Evolutionary conservation across 805 yeast genomes (phyloP).

Genomic region (Myxozyma sirexii): DNA sequence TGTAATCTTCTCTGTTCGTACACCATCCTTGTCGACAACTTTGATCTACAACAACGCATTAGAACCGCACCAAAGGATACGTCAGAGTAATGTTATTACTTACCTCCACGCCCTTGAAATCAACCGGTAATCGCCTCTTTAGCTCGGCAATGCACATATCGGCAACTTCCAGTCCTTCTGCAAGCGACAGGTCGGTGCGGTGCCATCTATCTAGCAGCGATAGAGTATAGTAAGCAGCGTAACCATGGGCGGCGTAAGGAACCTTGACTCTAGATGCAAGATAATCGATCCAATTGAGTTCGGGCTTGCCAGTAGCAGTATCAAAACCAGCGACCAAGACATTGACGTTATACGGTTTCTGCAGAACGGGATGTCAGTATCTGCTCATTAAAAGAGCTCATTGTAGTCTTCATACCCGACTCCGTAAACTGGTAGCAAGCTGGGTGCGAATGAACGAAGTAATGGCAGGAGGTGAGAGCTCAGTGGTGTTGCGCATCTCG

Average conservation of each 20-base stretch:
- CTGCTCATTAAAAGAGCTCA: background rate
- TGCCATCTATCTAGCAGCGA: conserved; percentile 91
- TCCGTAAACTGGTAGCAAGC: conserved; percentile 83
- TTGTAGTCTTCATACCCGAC: conserved; percentile 50
- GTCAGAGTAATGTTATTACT: conserved; percentile 28
- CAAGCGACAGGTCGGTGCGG: conserved; percentile 69
- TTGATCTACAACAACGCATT: conserved; percentile 48
- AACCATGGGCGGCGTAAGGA: conserved; percentile 98
- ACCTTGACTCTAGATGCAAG: conserved; percentile 87
- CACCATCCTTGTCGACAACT: conserved; percentile 65
- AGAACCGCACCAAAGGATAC: background rate
- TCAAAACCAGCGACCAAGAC: conserved; percentile 87
- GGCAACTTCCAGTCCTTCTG: conserved; percentile 77
- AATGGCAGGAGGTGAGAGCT: conserved; percentile 80
- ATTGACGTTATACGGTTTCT: conserved; percentile 92
- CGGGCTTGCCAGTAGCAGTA: conserved; percentile 57
- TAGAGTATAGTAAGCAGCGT: conserved; percentile 93
- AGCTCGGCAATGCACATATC: conserved; percentile 76
- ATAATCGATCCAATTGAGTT: conserved; percentile 87
- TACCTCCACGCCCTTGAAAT: conserved; percentile 79
- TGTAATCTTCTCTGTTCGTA: conserved; percentile 46
- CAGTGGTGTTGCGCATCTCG: conserved; percentile 80
- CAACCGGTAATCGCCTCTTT: conserved; percentile 84
- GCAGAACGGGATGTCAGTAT: background rate
- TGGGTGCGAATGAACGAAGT: conserved; percentile 87